Evolutionary conservation across 2,329 filamentous ascomycete genomes (phyloP), one percentile per base, ranked within the genome.

Genomic region (Cephalotrichum gorgonifer): DNA sequence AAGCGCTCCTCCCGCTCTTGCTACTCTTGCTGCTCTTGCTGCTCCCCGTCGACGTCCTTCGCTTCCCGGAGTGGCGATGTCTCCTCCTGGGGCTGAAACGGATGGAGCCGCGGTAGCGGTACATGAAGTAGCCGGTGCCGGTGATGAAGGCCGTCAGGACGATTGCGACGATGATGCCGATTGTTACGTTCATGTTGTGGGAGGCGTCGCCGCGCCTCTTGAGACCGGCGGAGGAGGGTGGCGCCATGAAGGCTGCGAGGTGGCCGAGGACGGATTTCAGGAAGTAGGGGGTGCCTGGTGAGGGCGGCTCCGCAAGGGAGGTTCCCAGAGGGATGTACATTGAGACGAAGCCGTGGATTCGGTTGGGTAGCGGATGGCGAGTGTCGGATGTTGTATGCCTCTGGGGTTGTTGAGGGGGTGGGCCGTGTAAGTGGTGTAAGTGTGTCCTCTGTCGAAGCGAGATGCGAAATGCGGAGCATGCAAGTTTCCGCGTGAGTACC

Each of bases 141-240:
- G 62, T 56, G 49, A 74, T 48, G 50, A 73, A 73, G 20, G 64
- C 55, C 25, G 62, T 62, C 20, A 72, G 57, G 4, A 67, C 57
- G 38, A 73, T 57, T 50, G 65, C 70, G 42, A 73, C 64, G 3
- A 68, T 62, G 51, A 71, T 59, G 48, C 69, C 70, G 49, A 71
- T 72, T 30, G 64, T 68, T 47, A 63, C 60, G 54, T 71, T 68
- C 30, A 62, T 64, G 35, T 66, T 62, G 15, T 63, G 55, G 43
- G 56, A 49, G 2, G 56, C 48, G 50, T 56, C 50, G 48, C 53
- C 44, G 12, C 56, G 51, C 23, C 26, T 39, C 5, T 22, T n/a
- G 35, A 39, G 35, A 6, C 17, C 17, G 6, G 11, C 6, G 4
- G 35, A 9, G 35, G 12, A 9, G n/a, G 35, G 35, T 11, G n/a